phyloP scores from a whole-genome alignment of 306 rosid genomes.

The Fragaria ananassa region DNA sequence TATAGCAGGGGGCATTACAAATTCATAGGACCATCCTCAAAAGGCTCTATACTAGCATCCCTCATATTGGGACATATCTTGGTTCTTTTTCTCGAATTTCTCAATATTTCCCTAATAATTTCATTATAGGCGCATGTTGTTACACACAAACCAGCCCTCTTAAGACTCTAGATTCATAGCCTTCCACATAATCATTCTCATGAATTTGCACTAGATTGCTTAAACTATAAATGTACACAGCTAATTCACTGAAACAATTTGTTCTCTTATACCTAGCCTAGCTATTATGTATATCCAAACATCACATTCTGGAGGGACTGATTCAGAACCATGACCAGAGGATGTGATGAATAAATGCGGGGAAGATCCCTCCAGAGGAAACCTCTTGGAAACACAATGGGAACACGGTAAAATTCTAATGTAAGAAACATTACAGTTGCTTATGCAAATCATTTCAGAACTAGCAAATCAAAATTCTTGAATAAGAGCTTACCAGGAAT shows the following conservation, averaged over 20 bases:
- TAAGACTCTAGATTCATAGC: not conserved
- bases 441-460: conserved; percentile 7
- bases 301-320: not conserved
- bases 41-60: not conserved
- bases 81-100: not conserved
- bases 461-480: conserved; percentile 4
- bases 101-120: not conserved
- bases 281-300: not conserved
- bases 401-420: not conserved
- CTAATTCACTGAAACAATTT: not conserved
- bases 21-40: not conserved
- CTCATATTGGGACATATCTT: not conserved
- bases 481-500: conserved; percentile 59
- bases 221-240: not conserved
- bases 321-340: not conserved
- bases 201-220: not conserved
- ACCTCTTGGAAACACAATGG: not conserved
- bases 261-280: not conserved
- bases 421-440: not conserved
- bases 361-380: not conserved
- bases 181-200: not conserved
- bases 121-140: not conserved
- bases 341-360: not conserved
- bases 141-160: not conserved
- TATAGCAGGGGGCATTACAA: not conserved